Conservation (phyloP, 306 rosid species). For the Quercus aquifolioides region DNA sequence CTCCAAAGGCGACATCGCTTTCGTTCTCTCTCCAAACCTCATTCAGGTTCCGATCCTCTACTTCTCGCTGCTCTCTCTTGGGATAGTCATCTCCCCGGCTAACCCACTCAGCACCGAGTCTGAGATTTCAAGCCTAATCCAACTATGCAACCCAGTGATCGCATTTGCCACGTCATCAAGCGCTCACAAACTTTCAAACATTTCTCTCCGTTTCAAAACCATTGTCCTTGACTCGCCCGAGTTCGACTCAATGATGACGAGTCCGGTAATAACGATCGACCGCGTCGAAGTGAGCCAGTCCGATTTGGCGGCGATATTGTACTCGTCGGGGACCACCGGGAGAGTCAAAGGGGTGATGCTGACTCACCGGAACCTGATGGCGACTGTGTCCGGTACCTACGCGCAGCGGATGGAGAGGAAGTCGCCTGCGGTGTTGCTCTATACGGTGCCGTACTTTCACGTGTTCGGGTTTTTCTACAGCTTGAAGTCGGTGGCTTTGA, state of each 20-base stretch:
- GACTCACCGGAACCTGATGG: conserved; percentile 47
- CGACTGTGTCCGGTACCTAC: conserved; percentile 9
- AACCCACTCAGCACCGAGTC: conserved; percentile 44
- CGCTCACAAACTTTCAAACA: background rate
- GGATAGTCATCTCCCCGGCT: conserved; percentile 48
- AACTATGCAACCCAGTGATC: conserved; percentile 31
- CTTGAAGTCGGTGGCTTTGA: conserved; percentile 27
- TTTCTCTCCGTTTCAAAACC: background rate
- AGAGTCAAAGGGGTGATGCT: conserved; percentile 48
- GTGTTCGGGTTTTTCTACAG: conserved; percentile 37
- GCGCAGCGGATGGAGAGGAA: conserved; percentile 9
- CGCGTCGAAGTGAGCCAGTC: conserved; percentile 37
- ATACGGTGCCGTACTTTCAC: conserved; percentile 47
- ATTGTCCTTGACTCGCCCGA: conserved; percentile 47
- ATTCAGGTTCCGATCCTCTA: conserved; percentile 45
- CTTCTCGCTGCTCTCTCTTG: conserved; percentile 56
- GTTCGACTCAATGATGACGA: conserved; percentile 36
- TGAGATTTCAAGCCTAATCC: conserved; percentile 30
- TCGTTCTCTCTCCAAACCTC: conserved; percentile 41
- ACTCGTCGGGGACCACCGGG: conserved; percentile 66
- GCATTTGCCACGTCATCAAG: conserved; percentile 38
- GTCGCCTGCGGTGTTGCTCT: conserved; percentile 31
- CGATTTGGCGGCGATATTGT: conserved; percentile 45
- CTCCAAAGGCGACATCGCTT: conserved; percentile 43
- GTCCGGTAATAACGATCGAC: background rate